phyloP scores from a whole-genome alignment of 1,139 yeast genomes.

The Candida albicans region DNA sequence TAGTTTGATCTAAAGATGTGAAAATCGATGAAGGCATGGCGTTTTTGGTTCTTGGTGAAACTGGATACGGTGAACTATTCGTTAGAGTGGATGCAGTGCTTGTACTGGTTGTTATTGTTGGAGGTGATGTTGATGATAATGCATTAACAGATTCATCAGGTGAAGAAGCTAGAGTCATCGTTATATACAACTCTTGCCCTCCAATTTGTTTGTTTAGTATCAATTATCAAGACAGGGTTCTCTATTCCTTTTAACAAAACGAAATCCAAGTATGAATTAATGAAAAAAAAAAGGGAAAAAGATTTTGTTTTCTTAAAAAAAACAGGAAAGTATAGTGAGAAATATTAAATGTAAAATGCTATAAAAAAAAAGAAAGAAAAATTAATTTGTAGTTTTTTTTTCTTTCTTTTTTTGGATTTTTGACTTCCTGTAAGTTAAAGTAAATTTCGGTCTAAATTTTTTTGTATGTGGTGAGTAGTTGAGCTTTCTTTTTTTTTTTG shows the following conservation, averaged over 20 bases:
- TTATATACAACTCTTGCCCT: too few relatives aligned
- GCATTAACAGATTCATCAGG: not conserved
- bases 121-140: not conserved
- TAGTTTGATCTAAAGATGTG: conserved; percentile 1
- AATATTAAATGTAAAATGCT: not conserved
- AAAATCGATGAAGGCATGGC: not conserved
- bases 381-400: too few relatives aligned
- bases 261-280: too few relatives aligned
- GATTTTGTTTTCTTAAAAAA: not conserved
- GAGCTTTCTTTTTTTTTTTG: too few relatives aligned
- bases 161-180: too few relatives aligned
- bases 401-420: not conserved
- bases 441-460: too few relatives aligned
- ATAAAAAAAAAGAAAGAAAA: not conserved
- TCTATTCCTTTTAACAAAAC: too few relatives aligned
- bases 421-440: not conserved
- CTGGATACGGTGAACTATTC: not conserved
- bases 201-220: too few relatives aligned
- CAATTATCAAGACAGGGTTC: too few relatives aligned
- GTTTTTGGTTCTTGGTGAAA: conserved; percentile 1
- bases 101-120: too few relatives aligned
- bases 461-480: too few relatives aligned
- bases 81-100: too few relatives aligned
- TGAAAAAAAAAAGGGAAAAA: not conserved
- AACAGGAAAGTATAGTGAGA: not conserved